phyloP scores from a whole-genome alignment of 2,329 filamentous ascomycete species.

The Hypoxylon sp. region DNA sequence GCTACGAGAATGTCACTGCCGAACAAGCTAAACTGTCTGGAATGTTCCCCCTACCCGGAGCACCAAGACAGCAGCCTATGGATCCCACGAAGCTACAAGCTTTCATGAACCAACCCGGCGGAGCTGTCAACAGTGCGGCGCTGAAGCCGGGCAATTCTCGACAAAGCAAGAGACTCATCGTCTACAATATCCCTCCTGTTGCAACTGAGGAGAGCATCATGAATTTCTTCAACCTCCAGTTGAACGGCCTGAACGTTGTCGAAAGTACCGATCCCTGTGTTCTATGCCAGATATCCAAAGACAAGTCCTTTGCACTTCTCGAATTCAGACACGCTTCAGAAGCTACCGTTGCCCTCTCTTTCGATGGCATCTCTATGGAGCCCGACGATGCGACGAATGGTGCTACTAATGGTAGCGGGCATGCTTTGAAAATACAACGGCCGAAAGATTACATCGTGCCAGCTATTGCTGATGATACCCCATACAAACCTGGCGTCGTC shows the following conservation, averaged over 20 bases:
- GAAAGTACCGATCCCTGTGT: slow-evolving; percentile 87
- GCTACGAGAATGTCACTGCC: slow-evolving; percentile 97
- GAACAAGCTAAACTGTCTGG: slow-evolving; percentile 98
- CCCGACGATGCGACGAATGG: slow-evolving; percentile 72
- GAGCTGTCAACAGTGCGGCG: slow-evolving; percentile 77
- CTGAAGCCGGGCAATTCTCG: slow-evolving; percentile 94
- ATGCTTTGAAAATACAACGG: slow-evolving; percentile 80
- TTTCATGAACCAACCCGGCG: slow-evolving; percentile 91
- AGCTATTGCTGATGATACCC: slow-evolving; percentile 77
- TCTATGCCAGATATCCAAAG: slow-evolving; percentile 83
- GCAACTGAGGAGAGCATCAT: slow-evolving; percentile 82
- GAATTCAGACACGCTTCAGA: slow-evolving; percentile 92
- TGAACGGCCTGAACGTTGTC: slow-evolving; percentile 96
- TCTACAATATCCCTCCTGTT: slow-evolving; percentile 81
- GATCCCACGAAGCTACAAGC: slow-evolving; percentile 94
- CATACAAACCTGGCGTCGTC: slow-evolving; percentile 81
- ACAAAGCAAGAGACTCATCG: slow-evolving; percentile 91
- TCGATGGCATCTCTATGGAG: slow-evolving; percentile 92
- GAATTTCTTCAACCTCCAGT: slow-evolving; percentile 93
- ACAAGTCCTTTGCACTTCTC: slow-evolving; percentile 83
- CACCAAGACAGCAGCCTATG: slow-evolving; percentile 94
- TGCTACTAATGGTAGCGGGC: slow-evolving; percentile 60
- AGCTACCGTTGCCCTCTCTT: slow-evolving; percentile 88
- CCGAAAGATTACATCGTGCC: slow-evolving; percentile 99
- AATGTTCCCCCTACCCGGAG: slow-evolving; percentile 98